phyloP scores from a whole-genome alignment of 176 grass and related monocot species.

The Thalia dealbata region DNA sequence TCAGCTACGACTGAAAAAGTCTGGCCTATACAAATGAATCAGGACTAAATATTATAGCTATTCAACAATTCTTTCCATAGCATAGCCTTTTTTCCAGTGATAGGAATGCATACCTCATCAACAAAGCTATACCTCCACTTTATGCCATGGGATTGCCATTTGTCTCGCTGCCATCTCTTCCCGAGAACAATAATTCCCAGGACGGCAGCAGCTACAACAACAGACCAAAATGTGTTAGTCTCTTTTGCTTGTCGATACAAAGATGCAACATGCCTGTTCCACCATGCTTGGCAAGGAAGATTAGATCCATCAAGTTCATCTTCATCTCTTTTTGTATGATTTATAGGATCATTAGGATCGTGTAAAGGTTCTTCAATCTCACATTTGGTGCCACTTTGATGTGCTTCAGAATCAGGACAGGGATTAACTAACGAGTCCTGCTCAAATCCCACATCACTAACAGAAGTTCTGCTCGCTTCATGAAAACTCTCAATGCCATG shows the following conservation, averaged over 20 bases:
- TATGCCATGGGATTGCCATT: constrained; percentile 39
- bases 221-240: constrained; percentile 66
- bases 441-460: constrained; percentile 23
- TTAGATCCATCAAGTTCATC: constrained; percentile 8
- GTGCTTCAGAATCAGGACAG: constrained; percentile 3
- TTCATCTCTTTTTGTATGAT: not conserved
- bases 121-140: constrained; percentile 37
- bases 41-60: not conserved
- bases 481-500: constrained; percentile 35
- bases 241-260: constrained; percentile 72
- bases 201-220: constrained; percentile 61
- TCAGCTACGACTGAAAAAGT: not conserved
- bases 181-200: constrained; percentile 80
- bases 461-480: constrained; percentile 26
- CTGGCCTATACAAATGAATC: not conserved
- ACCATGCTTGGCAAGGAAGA: constrained; percentile 32
- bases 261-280: constrained; percentile 60
- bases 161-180: constrained; percentile 72
- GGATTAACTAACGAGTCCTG: constrained; percentile 15
- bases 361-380: constrained; percentile 19
- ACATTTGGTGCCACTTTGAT: constrained; percentile 4
- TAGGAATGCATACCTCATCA: constrained; percentile 39
- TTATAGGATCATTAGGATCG: not conserved
- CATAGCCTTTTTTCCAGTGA: too few species aligned
- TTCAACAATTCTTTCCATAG: not conserved